Conservation (phyloP, 2,329 filamentous ascomycete genomes). For the Ilyonectria destructans region DNA sequence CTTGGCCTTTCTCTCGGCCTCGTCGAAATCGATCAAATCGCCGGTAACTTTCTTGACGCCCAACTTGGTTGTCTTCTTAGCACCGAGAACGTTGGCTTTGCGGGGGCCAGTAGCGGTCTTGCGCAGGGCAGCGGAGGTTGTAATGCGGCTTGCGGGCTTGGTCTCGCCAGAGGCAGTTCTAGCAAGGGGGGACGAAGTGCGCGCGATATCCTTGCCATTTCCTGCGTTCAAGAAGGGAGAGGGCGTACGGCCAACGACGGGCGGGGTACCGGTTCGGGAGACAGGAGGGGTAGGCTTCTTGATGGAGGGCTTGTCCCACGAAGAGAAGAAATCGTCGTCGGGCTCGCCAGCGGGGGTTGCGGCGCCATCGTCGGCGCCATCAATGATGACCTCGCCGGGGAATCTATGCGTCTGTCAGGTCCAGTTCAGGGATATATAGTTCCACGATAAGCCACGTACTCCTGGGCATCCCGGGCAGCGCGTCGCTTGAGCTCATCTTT, state of each 20-base stretch:
- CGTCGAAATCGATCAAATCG: conserved; percentile 94
- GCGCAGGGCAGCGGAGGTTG: conserved; percentile 85
- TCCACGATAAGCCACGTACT: conserved; percentile 70
- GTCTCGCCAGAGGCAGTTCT: conserved; percentile 70
- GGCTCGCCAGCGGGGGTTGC: conserved; percentile 86
- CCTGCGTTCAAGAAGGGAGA: conserved; percentile 92
- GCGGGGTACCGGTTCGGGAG: conserved; percentile 90
- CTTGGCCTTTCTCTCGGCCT: conserved; percentile 96
- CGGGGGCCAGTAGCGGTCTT: conserved; percentile 82
- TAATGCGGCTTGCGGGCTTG: conserved; percentile 79
- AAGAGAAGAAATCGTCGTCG: conserved; percentile 98
- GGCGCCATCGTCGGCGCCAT: conserved; percentile 78
- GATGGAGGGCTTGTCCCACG: conserved; percentile 98
- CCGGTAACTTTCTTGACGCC: conserved; percentile 92
- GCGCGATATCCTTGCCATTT: conserved; percentile 80
- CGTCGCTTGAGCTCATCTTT: conserved; percentile 96
- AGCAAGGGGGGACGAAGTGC: conserved; percentile 87
- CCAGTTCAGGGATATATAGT: neutral
- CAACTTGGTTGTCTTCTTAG: conserved; percentile 86
- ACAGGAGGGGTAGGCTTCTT: conserved; percentile 96
- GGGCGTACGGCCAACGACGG: conserved; percentile 83
- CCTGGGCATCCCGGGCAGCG: conserved; percentile 85
- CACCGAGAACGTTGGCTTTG: conserved; percentile 88
- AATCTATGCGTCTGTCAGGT: conserved; percentile 70
- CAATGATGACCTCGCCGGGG: conserved; percentile 89